Percentiles rank a stretch among this genome's conserved stretches.
Evolutionary conservation across 1,284 basidiomycete genomes (phyloP).

Genomic region (Inonotus obliquus): DNA sequence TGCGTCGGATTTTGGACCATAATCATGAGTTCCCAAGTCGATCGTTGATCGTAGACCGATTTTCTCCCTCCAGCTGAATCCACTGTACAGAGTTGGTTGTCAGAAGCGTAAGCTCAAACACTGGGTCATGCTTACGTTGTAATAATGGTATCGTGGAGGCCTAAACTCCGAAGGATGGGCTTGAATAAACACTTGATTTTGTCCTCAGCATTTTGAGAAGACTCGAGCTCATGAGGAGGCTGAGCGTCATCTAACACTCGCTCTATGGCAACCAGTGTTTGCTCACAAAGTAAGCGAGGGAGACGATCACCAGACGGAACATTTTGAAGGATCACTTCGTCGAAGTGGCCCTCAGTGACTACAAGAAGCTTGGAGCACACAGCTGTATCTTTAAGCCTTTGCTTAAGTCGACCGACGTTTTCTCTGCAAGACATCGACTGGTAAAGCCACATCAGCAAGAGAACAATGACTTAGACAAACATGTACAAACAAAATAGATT

Average conservation of each 20-base stretch:
- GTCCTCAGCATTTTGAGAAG: conserved; percentile 4
- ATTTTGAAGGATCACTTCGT: background rate
- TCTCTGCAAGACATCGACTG: background rate
- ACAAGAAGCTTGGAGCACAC: conserved; percentile 2
- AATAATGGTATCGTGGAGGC: conserved; percentile 1
- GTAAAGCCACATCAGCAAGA: background rate
- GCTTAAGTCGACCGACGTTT: background rate
- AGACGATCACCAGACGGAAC: background rate
- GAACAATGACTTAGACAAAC: background rate
- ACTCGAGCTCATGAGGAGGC: conserved; percentile 2
- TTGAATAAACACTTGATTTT: conserved; percentile 4
- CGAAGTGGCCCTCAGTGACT: background rate
- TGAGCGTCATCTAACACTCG: background rate
- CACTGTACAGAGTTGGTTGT: background rate
- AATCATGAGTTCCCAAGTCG: conserved; percentile 2
- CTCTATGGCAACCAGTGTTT: background rate
- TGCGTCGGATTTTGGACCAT: conserved; percentile 1
- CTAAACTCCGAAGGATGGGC: background rate
- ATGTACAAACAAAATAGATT: conserved; percentile 3
- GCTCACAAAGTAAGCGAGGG: background rate
- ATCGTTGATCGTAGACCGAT: background rate
- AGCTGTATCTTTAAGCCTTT: background rate
- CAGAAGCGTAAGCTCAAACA: background rate
- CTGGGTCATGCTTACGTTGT: background rate
- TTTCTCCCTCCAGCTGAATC: conserved; percentile 6